Percentiles rank a stretch among this genome's conserved stretches.
phyloP scores from a whole-genome alignment of 2,329 filamentous ascomycete genomes.

The Cryphonectria naterciae region DNA sequence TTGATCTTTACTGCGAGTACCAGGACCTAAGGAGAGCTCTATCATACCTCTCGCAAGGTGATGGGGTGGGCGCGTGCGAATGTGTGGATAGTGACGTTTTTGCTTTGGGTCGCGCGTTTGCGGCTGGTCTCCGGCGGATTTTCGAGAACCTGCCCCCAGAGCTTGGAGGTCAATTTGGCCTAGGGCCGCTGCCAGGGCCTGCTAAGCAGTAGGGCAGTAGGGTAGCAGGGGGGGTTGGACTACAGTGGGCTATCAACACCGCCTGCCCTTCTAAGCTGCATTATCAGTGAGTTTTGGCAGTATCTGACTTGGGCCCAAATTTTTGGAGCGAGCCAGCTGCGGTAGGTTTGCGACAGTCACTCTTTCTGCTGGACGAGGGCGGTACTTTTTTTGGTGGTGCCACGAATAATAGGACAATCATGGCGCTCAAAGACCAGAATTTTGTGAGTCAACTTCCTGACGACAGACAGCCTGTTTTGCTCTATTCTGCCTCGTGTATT shows the following conservation, averaged over 20 bases:
- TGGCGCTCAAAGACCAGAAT: conserved; percentile 13
- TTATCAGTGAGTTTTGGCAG: conserved; percentile 20
- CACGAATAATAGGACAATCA: neutral
- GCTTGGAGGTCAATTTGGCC: neutral
- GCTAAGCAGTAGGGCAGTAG: conserved; percentile 24
- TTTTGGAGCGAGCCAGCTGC: conserved; percentile 9
- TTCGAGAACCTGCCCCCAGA: conserved; percentile 26
- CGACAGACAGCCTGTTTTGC: neutral
- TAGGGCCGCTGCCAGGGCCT: conserved; percentile 1
- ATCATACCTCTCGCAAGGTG: conserved; percentile 25
- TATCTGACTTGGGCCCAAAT: conserved; percentile 21
- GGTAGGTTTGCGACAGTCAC: neutral
- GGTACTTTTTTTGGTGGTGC: neutral
- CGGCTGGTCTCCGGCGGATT: conserved; percentile 27
- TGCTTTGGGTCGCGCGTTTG: conserved; percentile 25
- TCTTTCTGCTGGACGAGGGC: conserved; percentile 9
- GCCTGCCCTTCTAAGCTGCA: conserved; percentile 5
- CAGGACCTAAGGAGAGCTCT: neutral
- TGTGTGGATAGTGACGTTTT: conserved; percentile 30
- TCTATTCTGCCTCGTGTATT: neutral
- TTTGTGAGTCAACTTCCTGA: neutral
- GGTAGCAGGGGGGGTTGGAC: conserved; percentile 4
- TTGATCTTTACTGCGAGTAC: conserved; percentile 16
- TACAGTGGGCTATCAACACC: conserved; percentile 19
- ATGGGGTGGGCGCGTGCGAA: conserved; percentile 27